Evolutionary conservation across 805 yeast species (phyloP).

Genomic region (Wickerhamiella spandovensis): DNA sequence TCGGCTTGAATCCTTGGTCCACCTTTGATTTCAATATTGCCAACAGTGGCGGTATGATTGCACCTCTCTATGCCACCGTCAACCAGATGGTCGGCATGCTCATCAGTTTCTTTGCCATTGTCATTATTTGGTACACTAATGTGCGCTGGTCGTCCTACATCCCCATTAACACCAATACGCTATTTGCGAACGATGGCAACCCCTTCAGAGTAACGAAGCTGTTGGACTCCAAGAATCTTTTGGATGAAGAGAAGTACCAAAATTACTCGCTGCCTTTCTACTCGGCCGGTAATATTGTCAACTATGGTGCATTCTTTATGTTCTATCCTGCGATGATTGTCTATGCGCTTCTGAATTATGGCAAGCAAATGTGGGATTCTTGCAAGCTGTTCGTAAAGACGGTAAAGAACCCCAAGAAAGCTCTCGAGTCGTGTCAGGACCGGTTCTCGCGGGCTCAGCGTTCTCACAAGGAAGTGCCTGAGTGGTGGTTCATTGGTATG

Average conservation of each 20-base stretch:
- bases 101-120: slow-evolving; percentile 22
- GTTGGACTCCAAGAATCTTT: slow-evolving; percentile 31
- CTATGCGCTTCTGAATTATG: slow-evolving; percentile 23
- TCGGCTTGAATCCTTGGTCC: slow-evolving; percentile 41
- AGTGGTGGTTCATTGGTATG: slow-evolving; percentile 48
- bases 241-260: slow-evolving; percentile 36
- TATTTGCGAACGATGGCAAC: slow-evolving; percentile 32
- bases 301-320: slow-evolving; percentile 45
- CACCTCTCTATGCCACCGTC: slow-evolving; percentile 31
- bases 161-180: slow-evolving; percentile 35
- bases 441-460: slow-evolving; percentile 48
- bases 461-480: slow-evolving; percentile 49
- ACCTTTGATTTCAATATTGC: slow-evolving; percentile 38
- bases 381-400: slow-evolving; percentile 28
- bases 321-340: slow-evolving; percentile 43
- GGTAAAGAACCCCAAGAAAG: slow-evolving; percentile 8
- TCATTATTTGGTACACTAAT: slow-evolving; percentile 33
- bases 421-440: slow-evolving; percentile 24
- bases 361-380: slow-evolving; percentile 21
- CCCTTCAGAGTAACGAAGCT: slow-evolving; percentile 32
- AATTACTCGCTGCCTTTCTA: slow-evolving; percentile 57
- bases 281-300: slow-evolving; percentile 46
- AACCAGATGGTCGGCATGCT: slow-evolving; percentile 27
- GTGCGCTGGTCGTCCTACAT: slow-evolving; percentile 37
- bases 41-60: slow-evolving; percentile 23